Base-by-base conservation (phyloP, 1,284 basidiomycete species). In the Inonotus hispidus region DNA sequence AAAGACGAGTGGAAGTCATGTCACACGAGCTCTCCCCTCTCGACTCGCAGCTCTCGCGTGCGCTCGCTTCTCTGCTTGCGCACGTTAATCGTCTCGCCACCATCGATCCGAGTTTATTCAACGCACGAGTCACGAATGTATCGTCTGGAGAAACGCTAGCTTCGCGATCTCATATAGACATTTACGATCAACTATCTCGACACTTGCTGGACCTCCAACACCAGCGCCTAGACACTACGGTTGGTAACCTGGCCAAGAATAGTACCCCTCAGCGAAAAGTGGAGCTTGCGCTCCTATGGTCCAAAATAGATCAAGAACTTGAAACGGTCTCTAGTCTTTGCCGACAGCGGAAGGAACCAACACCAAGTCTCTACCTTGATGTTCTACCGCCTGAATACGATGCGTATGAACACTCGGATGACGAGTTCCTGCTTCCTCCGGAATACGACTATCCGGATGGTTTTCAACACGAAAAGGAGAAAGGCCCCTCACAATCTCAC, bases 301-400 rank as follows among this genome's bases (percentile, higher is more conserved):
- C 80, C 3, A 76, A 80, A 38, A 84, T 93, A 35, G 88, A 92
- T 66, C 79, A 83, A 59, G 82, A 90, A 59, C 80, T 93, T 1
- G 91, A 92, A 64, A 76, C 73, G 10, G 82, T 92, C 13, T 78
- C 85, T 1, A 71, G 77, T 1, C 77, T 91, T 65, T 90, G 87
- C 70, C 82, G 77, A 65, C 79, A 82, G 62, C 83, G 84, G 13
- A 74, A 79, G 16, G 78, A 76, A 55, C 59, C 62, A 62, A 68
- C 56, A 23, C 71, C 68, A 11, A 70, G 68, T 38, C 70, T 73
- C 21, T 70, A 71, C 58, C 56, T 69, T 10, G 72, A 68, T 4
- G 68, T 78, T 62, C 78, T 85, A 13, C 88, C 88, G 1, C 87
- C 88, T 16, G 81, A 87, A 60, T 90, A 90, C 66, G 86, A 88